Evolutionary conservation across 257 asterid species (phyloP).

Genomic region (Lycium barbarum): DNA sequence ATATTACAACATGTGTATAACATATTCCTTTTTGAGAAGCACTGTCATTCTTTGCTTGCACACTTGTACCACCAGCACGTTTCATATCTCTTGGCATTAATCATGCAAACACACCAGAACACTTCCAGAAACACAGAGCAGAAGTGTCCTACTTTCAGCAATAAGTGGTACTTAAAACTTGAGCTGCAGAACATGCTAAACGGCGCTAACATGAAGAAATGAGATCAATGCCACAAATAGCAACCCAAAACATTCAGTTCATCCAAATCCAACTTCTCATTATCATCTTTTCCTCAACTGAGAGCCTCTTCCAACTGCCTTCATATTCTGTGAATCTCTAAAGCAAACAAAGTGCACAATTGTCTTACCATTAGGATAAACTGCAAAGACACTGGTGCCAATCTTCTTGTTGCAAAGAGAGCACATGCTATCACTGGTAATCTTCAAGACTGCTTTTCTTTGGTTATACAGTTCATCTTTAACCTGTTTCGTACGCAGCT

Average conservation of each 20-base stretch:
- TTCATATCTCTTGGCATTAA: neutral
- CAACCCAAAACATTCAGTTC: conserved; percentile 1
- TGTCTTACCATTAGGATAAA: conserved; percentile 89
- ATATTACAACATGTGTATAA: no score
- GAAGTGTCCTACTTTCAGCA: neutral
- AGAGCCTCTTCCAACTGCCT: conserved; percentile 70
- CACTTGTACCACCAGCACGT: neutral
- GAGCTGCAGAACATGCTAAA: neutral
- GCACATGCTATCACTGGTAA: conserved; percentile 81
- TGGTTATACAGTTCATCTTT: conserved; percentile 79
- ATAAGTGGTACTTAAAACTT: neutral
- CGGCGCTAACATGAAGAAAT: neutral
- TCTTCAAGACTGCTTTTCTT: conserved; percentile 75
- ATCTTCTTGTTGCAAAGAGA: conserved; percentile 93
- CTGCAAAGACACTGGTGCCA: conserved; percentile 93
- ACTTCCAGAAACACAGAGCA: conserved; percentile 10
- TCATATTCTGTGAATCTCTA: conserved; percentile 88
- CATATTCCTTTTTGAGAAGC: neutral
- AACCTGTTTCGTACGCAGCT: conserved; percentile 52
- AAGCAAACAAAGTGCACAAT: conserved; percentile 93
- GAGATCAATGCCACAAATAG: neutral
- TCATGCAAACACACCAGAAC: neutral
- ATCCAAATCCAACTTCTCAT: neutral
- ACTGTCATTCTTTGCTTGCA: conserved; percentile 1
- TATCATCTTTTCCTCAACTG: conserved; percentile 59